Percentiles rank a stretch among this genome's conserved stretches.
Evolutionary conservation across 1,284 basidiomycete species (phyloP).

Genomic region (Vanrija pseudolonga): DNA sequence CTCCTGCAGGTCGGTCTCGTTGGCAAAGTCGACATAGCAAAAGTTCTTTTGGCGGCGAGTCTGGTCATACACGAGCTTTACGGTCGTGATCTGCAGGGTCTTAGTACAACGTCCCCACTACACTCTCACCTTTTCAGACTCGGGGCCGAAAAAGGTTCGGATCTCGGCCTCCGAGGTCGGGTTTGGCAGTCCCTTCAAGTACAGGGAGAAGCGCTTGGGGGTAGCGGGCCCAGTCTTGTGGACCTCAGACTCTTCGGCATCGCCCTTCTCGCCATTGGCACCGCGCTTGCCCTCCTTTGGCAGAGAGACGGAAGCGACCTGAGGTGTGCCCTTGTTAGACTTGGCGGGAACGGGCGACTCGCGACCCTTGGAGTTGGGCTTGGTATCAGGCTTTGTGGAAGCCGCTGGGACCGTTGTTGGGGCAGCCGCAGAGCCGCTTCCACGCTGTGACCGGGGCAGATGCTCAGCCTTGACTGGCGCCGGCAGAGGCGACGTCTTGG

Average conservation of each 20-base stretch:
- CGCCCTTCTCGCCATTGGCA: slow-evolving; percentile 15
- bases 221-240: slow-evolving; percentile 61
- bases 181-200: slow-evolving; percentile 62
- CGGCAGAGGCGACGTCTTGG: too few relatives aligned
- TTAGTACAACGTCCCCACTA: background rate
- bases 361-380: too few relatives aligned
- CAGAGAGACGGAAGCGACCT: background rate
- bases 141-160: slow-evolving; percentile 62
- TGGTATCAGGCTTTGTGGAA: slow-evolving; percentile 43
- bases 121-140: slow-evolving; percentile 31
- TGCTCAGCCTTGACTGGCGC: too few relatives aligned
- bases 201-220: slow-evolving; percentile 79
- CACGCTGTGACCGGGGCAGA: background rate
- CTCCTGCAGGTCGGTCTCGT: slow-evolving; percentile 73
- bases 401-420: slow-evolving; percentile 32
- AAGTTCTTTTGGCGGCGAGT: slow-evolving; percentile 43
- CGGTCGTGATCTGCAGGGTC: slow-evolving; percentile 62
- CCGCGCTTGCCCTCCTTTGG: slow-evolving; percentile 51
- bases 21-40: slow-evolving; percentile 80
- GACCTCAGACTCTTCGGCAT: slow-evolving; percentile 55
- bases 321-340: slow-evolving; percentile 11
- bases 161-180: slow-evolving; percentile 65
- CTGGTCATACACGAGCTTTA: slow-evolving; percentile 60
- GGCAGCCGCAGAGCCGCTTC: slow-evolving; percentile 11
- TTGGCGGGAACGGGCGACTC: slow-evolving; percentile 3